phyloP scores from a whole-genome alignment of 2,329 filamentous ascomycete species.

The Rhytidhysteron rufulum region DNA sequence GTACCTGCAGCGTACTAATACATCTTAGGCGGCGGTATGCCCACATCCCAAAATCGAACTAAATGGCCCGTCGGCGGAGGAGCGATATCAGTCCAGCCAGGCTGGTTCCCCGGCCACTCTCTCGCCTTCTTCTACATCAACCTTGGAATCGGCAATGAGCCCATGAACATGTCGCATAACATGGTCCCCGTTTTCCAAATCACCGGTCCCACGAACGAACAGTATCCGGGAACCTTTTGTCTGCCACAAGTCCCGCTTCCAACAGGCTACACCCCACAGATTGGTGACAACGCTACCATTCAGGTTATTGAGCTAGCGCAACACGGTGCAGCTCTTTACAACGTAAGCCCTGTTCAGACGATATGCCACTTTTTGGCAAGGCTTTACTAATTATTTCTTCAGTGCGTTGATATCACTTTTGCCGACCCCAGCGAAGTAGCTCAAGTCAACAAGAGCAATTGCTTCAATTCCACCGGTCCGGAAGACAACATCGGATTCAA shows the following conservation, averaged over 20 bases:
- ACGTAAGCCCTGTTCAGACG: slow-evolving; percentile 51
- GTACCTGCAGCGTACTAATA: slow-evolving; percentile 10
- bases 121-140: slow-evolving; percentile 87
- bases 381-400: slow-evolving; percentile 5
- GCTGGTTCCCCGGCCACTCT: slow-evolving; percentile 89
- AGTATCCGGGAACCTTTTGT: slow-evolving; percentile 87
- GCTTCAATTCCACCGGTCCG: slow-evolving; percentile 70
- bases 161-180: slow-evolving; percentile 79
- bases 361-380: too few species aligned
- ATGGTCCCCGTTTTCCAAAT: slow-evolving; percentile 82
- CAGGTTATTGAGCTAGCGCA: slow-evolving; percentile 80
- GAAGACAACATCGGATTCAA: slow-evolving; percentile 63
- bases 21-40: slow-evolving; percentile 73
- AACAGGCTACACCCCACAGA: slow-evolving; percentile 62
- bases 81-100: slow-evolving; percentile 84
- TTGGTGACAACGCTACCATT: slow-evolving; percentile 87
- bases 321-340: slow-evolving; percentile 79
- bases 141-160: slow-evolving; percentile 77
- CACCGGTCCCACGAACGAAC: slow-evolving; percentile 71
- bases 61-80: slow-evolving; percentile 88
- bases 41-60: slow-evolving; percentile 74
- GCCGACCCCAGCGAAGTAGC: slow-evolving; percentile 72
- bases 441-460: slow-evolving; percentile 76
- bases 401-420: slow-evolving; percentile 96
- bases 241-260: slow-evolving; percentile 86